Conservation (phyloP, 1,284 basidiomycete genomes). For the Kalmanozyma brasiliensis region DNA sequence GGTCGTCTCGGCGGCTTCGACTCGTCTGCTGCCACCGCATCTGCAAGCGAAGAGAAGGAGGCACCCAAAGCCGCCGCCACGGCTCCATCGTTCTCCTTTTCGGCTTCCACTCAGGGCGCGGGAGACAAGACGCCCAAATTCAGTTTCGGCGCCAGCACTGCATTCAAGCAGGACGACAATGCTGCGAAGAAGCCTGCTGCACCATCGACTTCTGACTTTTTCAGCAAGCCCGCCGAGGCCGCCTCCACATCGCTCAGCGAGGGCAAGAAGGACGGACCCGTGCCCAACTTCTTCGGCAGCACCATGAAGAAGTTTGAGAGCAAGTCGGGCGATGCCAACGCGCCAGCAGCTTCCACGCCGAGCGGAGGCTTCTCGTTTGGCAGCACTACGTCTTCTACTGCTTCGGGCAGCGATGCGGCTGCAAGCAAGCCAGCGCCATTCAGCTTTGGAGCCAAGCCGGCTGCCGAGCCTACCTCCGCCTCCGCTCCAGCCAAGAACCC, state of each 20-base stretch:
- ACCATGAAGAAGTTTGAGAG: slow-evolving; percentile 45
- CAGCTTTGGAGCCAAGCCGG: slow-evolving; percentile 37
- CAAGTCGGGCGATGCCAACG: slow-evolving; percentile 16
- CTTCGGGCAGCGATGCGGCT: background rate
- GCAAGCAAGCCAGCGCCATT: slow-evolving; percentile 15
- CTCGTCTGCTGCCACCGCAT: slow-evolving; percentile 32
- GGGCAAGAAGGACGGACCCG: slow-evolving; percentile 57
- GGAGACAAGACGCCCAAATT: slow-evolving; percentile 36
- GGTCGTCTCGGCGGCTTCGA: slow-evolving; percentile 53
- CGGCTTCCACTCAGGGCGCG: slow-evolving; percentile 35
- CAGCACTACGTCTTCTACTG: slow-evolving; percentile 4
- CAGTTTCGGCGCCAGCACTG: slow-evolving; percentile 37
- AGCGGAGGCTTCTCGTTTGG: slow-evolving; percentile 17
- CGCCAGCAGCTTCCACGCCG: slow-evolving; percentile 10
- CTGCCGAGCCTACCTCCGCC: slow-evolving; percentile 2
- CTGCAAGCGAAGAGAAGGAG: slow-evolving; percentile 24
- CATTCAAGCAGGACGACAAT: slow-evolving; percentile 8
- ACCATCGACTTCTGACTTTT: slow-evolving; percentile 38
- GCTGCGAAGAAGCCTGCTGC: slow-evolving; percentile 19
- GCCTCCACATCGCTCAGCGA: slow-evolving; percentile 22
- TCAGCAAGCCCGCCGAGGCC: slow-evolving; percentile 38
- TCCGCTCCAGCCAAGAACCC: slow-evolving; percentile 1
- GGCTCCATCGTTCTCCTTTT: slow-evolving; percentile 40
- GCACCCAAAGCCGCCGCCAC: slow-evolving; percentile 16
- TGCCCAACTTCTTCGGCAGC: slow-evolving; percentile 61